Evolutionary conservation across 805 yeast genomes (phyloP).

Genomic region (Myxozyma lipomycoides): DNA sequence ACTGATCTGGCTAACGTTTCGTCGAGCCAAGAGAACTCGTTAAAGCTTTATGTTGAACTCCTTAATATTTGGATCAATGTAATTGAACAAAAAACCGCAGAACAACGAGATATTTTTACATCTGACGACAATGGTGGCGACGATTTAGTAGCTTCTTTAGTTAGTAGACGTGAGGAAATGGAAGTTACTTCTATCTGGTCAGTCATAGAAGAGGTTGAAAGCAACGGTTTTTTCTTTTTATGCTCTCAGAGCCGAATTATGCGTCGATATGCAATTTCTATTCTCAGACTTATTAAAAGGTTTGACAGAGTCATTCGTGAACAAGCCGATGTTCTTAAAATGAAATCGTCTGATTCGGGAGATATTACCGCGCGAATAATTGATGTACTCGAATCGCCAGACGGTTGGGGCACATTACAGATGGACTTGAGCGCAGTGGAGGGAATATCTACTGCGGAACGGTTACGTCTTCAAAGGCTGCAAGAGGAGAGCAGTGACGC

Average conservation of each 20-base stretch:
- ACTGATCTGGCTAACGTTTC: slow-evolving; percentile 2
- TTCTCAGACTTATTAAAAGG: slow-evolving; percentile 72
- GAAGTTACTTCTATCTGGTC: slow-evolving; percentile 78
- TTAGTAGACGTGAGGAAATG: slow-evolving; percentile 52
- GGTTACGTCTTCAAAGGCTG: slow-evolving; percentile 62
- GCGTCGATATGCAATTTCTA: slow-evolving; percentile 69
- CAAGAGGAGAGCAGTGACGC: slow-evolving; percentile 41
- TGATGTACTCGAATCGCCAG: slow-evolving; percentile 68
- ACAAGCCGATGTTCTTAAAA: slow-evolving; percentile 35
- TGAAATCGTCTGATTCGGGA: slow-evolving; percentile 25
- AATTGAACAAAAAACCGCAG: slow-evolving; percentile 42
- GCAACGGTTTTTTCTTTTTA: slow-evolving; percentile 86
- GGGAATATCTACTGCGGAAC: slow-evolving; percentile 68
- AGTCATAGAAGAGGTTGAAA: slow-evolving; percentile 90
- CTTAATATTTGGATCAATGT: slow-evolving; percentile 78
- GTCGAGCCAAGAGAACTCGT: slow-evolving; percentile 29
- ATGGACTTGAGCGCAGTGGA: slow-evolving; percentile 19
- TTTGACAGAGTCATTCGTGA: slow-evolving; percentile 80
- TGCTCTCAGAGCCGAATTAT: slow-evolving; percentile 80
- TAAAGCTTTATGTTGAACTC: slow-evolving; percentile 66
- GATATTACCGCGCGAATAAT: slow-evolving; percentile 42
- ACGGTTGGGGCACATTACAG: slow-evolving; percentile 57
- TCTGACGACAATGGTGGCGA: slow-evolving; percentile 5
- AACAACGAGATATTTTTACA: slow-evolving; percentile 23
- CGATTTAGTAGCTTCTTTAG: slow-evolving; percentile 24